These are phyloP conservation scores for Penicillium salamii DNA, from an alignment of 495 filamentous ascomycete species.

Conservation along the genomic window DNA sequence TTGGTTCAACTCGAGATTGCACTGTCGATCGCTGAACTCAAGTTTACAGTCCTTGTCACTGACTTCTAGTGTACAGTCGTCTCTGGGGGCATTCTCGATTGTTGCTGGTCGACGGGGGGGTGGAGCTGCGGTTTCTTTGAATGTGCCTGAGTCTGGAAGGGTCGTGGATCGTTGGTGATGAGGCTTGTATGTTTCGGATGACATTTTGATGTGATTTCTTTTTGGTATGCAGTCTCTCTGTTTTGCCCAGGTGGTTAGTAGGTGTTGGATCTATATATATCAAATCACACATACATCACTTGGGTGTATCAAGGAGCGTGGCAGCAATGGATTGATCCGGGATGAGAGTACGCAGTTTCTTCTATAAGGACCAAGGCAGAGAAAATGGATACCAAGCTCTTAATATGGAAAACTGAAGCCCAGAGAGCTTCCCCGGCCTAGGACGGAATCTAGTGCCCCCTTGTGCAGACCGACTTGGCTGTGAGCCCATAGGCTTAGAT, in stretches of 20 bases:
- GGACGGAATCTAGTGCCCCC: not conserved
- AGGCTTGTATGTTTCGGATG: not conserved
- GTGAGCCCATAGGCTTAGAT: not conserved
- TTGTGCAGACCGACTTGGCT: not conserved
- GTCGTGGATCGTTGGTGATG: not conserved
- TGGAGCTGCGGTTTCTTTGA: constrained; percentile 1
- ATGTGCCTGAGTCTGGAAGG: not conserved
- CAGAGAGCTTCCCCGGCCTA: not conserved
- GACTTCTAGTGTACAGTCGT: constrained; percentile 3
- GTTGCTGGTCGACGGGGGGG: not conserved
- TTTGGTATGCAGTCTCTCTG: not conserved
- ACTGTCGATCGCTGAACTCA: constrained; percentile 1
- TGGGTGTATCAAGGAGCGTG: not conserved
- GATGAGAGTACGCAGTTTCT: too few relatives aligned
- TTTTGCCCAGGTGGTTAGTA: not conserved
- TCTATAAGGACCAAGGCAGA: too few relatives aligned
- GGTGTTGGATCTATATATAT: not conserved
- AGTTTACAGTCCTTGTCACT: constrained; percentile 1
- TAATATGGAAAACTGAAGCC: not conserved
- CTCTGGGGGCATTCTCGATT: not conserved
- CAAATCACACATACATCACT: not conserved
- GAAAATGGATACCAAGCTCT: not conserved
- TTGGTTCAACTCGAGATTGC: constrained; percentile 2
- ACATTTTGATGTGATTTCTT: not conserved
- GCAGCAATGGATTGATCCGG: too few relatives aligned